Evolutionary conservation across 305 asterid genomes (phyloP), one percentile per base, ranked within the genome.

Genomic region (Plantago rigida): DNA sequence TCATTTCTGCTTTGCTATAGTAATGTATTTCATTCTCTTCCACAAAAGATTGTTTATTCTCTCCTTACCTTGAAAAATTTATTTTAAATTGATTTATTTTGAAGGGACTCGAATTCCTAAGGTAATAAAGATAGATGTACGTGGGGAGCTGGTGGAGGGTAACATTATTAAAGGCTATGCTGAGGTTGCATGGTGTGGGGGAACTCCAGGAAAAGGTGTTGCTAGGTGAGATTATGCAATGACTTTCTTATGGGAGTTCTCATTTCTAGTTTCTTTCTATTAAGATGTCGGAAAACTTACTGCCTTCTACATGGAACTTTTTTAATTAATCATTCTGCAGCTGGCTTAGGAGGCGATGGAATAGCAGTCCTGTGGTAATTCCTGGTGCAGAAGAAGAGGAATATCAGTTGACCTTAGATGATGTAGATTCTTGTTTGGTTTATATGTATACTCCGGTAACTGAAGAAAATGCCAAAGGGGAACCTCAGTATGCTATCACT

Each of bases 121-220:
- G 81, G 92, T 89, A 67, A 76, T 93, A 70, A 93, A 84, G 82
- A 82, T 82, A 69, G 90, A 87, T 57, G 84, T 81, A 46, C 78
- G 71, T 59, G 97, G 99, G 62, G 95, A 89, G 59, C 80, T 93
- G 66, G 83, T 93, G 55, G 96, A 93, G 70, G 99, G 99, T 71
- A 87, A 81, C 77, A 76, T 77, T 62, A 68, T 87, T 59, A 79
- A 75, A 72, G 99, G 99, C 69, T 69, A 67, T 69, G 83, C 79
- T 62, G 93, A 85, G 77, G 86, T 89, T 73, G 96, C 97, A 67
- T 93, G 99, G 97, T 93, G 99, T 62, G 96, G 99, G 63, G 99
- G 96, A 59, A 85, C 89, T 68, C 94, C 96, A 5, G 99, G 87
- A 61, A 89, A 82, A 82, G 94, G 95, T 65, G 94, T 93, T 82